Conservation (phyloP, 1,284 basidiomycete species). For the Lentinus polychrous region DNA sequence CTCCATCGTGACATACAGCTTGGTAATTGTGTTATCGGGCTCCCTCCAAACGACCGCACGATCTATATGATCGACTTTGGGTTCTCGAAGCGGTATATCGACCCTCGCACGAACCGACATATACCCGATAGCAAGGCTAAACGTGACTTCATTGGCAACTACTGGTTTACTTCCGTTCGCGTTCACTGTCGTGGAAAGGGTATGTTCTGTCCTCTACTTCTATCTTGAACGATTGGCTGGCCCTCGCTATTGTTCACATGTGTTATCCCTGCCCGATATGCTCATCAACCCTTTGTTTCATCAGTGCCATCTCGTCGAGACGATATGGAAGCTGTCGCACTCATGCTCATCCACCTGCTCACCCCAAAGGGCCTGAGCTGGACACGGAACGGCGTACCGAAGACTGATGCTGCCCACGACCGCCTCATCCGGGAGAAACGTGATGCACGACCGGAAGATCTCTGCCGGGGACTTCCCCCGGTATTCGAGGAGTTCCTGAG, state of each 20-base stretch:
- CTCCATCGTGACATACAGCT: constrained; percentile 73
- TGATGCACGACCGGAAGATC: constrained; percentile 48
- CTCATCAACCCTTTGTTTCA: constrained; percentile 6
- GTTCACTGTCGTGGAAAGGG: constrained; percentile 72
- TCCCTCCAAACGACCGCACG: constrained; percentile 44
- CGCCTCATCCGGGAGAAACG: constrained; percentile 56
- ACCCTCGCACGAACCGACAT: constrained; percentile 52
- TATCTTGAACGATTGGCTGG: constrained; percentile 9
- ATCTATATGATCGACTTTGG: constrained; percentile 82
- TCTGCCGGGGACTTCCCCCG: constrained; percentile 61
- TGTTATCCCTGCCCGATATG: constrained; percentile 15
- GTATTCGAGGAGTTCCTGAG: constrained; percentile 70
- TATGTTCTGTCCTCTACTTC: constrained; percentile 21
- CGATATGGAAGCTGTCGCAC: constrained; percentile 65
- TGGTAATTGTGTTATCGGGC: constrained; percentile 64
- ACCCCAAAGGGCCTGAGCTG: constrained; percentile 69
- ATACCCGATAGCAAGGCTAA: constrained; percentile 59
- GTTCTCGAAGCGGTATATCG: constrained; percentile 70
- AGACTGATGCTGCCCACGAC: constrained; percentile 53
- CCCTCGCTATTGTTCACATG: constrained; percentile 2
- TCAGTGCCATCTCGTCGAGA: constrained; percentile 69
- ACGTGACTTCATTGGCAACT: constrained; percentile 73
- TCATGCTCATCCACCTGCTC: constrained; percentile 73
- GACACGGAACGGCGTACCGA: constrained; percentile 71
- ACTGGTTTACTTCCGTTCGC: constrained; percentile 69